Conservation (phyloP, 768 basidiomycete genomes). For the Agaricus blazei region DNA sequence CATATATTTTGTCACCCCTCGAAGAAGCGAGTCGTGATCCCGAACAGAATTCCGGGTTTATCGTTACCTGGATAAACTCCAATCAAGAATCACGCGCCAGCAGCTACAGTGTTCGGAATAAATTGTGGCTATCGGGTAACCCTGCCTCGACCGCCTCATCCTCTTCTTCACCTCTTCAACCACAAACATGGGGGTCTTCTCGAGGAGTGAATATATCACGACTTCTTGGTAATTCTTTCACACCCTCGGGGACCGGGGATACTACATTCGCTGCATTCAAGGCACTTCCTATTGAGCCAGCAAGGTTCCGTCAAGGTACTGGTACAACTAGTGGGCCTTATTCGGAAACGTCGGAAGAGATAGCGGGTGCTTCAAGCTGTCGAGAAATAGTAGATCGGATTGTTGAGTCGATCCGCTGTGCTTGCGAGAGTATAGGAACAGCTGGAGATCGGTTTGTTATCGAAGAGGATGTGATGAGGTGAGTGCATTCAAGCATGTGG, state of each 20-base stretch:
- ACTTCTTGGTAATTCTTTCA: constrained; percentile 24
- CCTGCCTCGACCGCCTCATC: constrained; percentile 15
- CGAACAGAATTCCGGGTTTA: constrained; percentile 83
- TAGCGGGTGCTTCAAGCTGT: constrained; percentile 61
- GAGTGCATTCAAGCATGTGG: constrained; percentile 18
- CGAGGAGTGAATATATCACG: constrained; percentile 24
- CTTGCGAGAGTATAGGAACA: constrained; percentile 60
- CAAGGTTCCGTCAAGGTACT: constrained; percentile 41
- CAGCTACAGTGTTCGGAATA: constrained; percentile 85
- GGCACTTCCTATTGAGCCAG: constrained; percentile 67
- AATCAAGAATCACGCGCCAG: constrained; percentile 72
- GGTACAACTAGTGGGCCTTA: constrained; percentile 39
- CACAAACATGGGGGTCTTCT: constrained; percentile 3
- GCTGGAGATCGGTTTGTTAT: constrained; percentile 44
- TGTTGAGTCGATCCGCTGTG: constrained; percentile 62
- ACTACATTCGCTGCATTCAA: constrained; percentile 72
- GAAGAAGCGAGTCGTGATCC: constrained; percentile 91
- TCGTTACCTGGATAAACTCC: constrained; percentile 70
- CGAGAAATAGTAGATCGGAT: constrained; percentile 73
- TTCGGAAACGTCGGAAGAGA: constrained; percentile 56
- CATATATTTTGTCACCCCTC: constrained; percentile 90
- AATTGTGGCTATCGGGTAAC: constrained; percentile 25
- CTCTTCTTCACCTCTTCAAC: constrained; percentile 11
- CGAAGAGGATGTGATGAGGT: constrained; percentile 80
- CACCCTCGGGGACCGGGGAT: constrained; percentile 20